Percentiles rank a stretch among this genome's conserved stretches.
phyloP scores from a whole-genome alignment of 192 early-diverging fungal species.

The Coemansia sp. region DNA sequence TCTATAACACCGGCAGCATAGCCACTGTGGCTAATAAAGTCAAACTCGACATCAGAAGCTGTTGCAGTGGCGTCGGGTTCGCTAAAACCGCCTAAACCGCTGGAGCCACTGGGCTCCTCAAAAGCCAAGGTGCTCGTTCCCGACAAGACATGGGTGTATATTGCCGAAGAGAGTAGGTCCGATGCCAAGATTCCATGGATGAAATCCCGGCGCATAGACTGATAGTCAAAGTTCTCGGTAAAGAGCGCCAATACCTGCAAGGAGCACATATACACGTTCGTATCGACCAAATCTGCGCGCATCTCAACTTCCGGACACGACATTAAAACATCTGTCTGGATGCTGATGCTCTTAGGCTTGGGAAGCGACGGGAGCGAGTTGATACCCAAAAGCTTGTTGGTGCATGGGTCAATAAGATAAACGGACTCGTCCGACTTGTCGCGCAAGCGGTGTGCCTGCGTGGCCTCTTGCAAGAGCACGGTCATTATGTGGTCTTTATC shows the following conservation, averaged over 20 bases:
- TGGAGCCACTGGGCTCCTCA: conserved; percentile 22
- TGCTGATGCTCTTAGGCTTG: conserved; percentile 36
- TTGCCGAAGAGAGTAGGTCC: conserved; percentile 82
- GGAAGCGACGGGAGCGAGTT: conserved; percentile 60
- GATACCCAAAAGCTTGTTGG: conserved; percentile 81
- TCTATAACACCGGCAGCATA: conserved; percentile 68
- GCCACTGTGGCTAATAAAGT: conserved; percentile 31
- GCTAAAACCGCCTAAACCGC: neutral
- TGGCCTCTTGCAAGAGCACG: conserved; percentile 82
- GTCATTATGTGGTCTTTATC: conserved; percentile 95
- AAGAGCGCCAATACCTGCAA: conserved; percentile 89
- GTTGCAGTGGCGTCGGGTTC: neutral
- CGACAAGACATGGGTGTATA: conserved; percentile 78
- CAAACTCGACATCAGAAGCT: neutral
- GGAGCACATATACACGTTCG: conserved; percentile 91
- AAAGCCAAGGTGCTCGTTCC: conserved; percentile 64
- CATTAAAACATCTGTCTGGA: conserved; percentile 54
- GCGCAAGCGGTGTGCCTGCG: conserved; percentile 63
- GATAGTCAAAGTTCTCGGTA: conserved; percentile 98
- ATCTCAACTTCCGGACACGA: conserved; percentile 67
- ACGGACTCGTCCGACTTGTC: conserved; percentile 66
- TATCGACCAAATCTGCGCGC: conserved; percentile 93
- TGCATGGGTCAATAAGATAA: conserved; percentile 79
- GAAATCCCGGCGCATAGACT: conserved; percentile 87
- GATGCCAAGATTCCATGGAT: conserved; percentile 87